Evolutionary conservation across 257 asterid genomes (phyloP), one percentile per base, ranked within the genome.

Genomic region (Verbena officinalis): DNA sequence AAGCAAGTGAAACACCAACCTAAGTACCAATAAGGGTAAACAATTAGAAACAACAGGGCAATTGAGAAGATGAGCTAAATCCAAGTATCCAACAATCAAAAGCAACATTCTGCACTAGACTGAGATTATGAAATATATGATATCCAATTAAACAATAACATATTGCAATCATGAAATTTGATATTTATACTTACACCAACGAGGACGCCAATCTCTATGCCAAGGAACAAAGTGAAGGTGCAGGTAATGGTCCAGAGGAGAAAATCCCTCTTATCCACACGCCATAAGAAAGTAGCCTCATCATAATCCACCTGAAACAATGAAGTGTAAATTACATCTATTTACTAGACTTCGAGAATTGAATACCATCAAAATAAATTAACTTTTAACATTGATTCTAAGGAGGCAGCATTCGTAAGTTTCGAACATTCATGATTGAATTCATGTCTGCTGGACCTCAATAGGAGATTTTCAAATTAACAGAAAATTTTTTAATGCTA

Each of bases 1-100:
- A 93, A 80, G 99, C 99, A 79, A 93, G 95, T 24, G 97, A 93
- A 69, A 77, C 95, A 53, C 99, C 99, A 73, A 93, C 99, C 99
- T 93, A 39, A 17, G 54, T 43, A 75, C 68, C 75, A 63, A 54
- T 54, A 62, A 64, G 39, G 65, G 21, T 51, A 64, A 76, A 72
- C 62, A 72, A 65, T 62, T 56, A 65, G 64, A 54, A 24, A 27
- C 33, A 44, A 30, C 21, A 55, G 31, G 62, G 59, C 49, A 59
- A 33, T 43, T 46, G 40, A 45, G 64, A 40, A 59, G 58, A 65
- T 45, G 54, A 22, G 61, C 57, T 66, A 34, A 21, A 58, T 42
- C 65, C 33, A 27, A 27, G 4, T 27, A 27, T 27, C n/a, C n/a
- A 66, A 21, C 43, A 59, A 34, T 61, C 40, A 50, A 65, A 67